A percentile compares a stretch with the other conserved stretches of the same genome.
These are phyloP conservation scores for Ensete ventricosum DNA, from an alignment of 176 grass and related monocot genomes.

Conservation along the genomic window DNA sequence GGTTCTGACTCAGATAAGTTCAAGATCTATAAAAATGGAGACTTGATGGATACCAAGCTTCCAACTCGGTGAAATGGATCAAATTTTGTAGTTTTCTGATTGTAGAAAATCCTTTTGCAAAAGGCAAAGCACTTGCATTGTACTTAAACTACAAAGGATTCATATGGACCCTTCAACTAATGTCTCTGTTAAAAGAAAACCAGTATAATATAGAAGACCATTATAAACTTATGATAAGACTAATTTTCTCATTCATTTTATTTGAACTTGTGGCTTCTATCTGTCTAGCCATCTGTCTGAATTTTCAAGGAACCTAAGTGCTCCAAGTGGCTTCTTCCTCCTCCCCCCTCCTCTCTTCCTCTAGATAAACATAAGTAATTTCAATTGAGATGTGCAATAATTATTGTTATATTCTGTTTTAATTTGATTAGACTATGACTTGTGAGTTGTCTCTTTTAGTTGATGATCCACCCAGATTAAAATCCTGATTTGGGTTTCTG, in stretches of 20 bases:
- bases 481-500: too few species aligned
- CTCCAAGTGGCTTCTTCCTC: background rate
- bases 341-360: background rate
- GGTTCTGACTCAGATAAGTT: background rate
- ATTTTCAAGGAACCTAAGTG: background rate
- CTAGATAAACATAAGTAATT: background rate
- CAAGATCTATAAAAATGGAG: background rate
- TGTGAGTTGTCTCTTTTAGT: too few species aligned
- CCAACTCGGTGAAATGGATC: background rate
- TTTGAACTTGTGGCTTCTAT: background rate
- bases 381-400: background rate
- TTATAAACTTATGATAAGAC: background rate
- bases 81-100: background rate
- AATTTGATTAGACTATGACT: too few species aligned
- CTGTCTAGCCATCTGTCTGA: too few species aligned
- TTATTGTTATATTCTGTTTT: background rate
- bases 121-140: background rate
- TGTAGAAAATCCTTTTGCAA: background rate
- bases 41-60: background rate
- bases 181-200: background rate
- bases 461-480: too few species aligned
- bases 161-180: background rate
- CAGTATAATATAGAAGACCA: background rate
- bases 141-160: background rate
- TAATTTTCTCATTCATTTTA: background rate